Evolutionary conservation across 495 filamentous ascomycete genomes (phyloP).

Genomic region (Daldinia grandis): DNA sequence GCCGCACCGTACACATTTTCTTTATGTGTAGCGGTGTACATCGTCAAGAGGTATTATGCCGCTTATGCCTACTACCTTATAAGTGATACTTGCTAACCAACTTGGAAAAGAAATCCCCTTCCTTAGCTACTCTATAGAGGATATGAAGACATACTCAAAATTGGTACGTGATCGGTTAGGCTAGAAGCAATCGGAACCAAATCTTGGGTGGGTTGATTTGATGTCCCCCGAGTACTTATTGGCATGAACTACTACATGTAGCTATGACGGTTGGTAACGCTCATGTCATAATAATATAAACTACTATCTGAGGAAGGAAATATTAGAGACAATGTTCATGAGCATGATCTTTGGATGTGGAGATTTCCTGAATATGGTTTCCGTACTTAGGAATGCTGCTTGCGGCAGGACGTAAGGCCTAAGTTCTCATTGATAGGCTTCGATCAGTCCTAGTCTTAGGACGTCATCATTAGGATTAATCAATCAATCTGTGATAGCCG

Average conservation of each 20-base stretch:
- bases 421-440: slow-evolving; percentile 25
- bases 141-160: slow-evolving; percentile 40
- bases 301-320: too few relatives aligned
- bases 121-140: slow-evolving; percentile 43
- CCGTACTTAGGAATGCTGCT: slow-evolving; percentile 19
- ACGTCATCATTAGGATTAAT: not conserved
- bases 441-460: not conserved
- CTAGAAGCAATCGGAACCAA: slow-evolving; percentile 46
- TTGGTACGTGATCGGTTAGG: slow-evolving; percentile 44
- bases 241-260: not conserved
- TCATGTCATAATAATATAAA: too few relatives aligned
- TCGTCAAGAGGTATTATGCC: slow-evolving; percentile 25
- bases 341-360: slow-evolving; percentile 31
- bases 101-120: slow-evolving; percentile 44
- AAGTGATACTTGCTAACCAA: not conserved
- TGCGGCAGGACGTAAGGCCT: slow-evolving; percentile 1
- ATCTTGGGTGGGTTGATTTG: slow-evolving; percentile 50
- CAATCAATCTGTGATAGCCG: not conserved
- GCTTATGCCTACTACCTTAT: not conserved
- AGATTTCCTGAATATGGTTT: slow-evolving; percentile 21
- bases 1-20: slow-evolving; percentile 45
- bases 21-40: slow-evolving; percentile 50
- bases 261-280: too few relatives aligned
- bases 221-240: slow-evolving; percentile 41
- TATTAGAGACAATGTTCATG: slow-evolving; percentile 27